Evolutionary conservation across 306 rosid species (phyloP), one percentile per base, ranked within the genome.

Genomic region (Glycyrrhiza uralensis): DNA sequence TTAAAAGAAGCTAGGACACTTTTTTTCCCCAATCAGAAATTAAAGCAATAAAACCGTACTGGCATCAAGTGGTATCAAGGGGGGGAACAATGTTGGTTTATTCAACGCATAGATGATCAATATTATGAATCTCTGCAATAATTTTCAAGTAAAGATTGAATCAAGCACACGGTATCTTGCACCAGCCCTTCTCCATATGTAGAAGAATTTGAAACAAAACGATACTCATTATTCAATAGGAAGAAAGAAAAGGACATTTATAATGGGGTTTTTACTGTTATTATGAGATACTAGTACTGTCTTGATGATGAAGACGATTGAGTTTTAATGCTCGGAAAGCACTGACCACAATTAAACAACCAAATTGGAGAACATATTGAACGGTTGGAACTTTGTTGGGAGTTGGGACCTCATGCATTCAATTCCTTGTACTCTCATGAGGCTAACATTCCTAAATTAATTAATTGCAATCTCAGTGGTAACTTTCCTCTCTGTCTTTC

Each of bases 61-160:
- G 73, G 55, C 45, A 52, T 71, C 77, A 59, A 76, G 81, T 76
- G 84, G 82, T 65, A 77, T 86, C 72, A 72, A 80, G 19, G 79
- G 79, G 19, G 79, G 79, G 84, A 67, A 83, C 85, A 79, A 50
- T 70, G 69, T 71, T 74, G 74, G 33, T 76, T 77, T 74, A 71
- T 85, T 89, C 87, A 81, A 75, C n/a, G 17, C 7, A 57, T 17
- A 29, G 70, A 86, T 80, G 10, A 83, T 78, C 45, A 71, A 66
- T 72, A 28, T 58, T 55, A 41, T 64, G 79, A 85, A 64, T 72
- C 15, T 20, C 1, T 59, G 26, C 49, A 78, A 28, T 69, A 33
- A 35, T 54, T 73, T 52, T 68, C 19, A 44, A 69, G 18, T 30
- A 56, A 56, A 28, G 14, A 64, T 13, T 63, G 52, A 81, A 76